Conservation (phyloP, 352 stramenopile genomes). For the Pythium aphanidermatum region DNA sequence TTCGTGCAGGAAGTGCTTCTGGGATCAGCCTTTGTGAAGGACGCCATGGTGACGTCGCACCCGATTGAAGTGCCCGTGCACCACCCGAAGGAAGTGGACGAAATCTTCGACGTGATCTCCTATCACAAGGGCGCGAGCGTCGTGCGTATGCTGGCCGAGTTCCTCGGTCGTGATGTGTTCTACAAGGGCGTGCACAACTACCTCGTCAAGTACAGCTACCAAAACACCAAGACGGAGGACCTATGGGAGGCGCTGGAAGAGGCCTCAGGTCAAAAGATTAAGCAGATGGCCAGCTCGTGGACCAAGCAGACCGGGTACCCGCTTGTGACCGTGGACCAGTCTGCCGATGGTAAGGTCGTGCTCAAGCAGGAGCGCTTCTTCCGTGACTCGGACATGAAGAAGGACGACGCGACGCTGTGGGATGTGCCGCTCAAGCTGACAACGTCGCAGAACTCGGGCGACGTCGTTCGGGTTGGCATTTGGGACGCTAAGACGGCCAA, state of each 20-base stretch:
- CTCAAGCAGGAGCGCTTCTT: conserved; percentile 94
- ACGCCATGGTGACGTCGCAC: conserved; percentile 89
- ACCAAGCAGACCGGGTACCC: conserved; percentile 95
- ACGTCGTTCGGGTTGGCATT: conserved; percentile 56
- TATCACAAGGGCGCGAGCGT: conserved; percentile 91
- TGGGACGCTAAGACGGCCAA: conserved; percentile 48
- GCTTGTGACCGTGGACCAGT: conserved; percentile 75
- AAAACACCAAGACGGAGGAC: conserved; percentile 94
- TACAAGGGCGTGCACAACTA: conserved; percentile 90
- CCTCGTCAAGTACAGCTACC: conserved; percentile 91
- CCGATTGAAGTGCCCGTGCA: conserved; percentile 94
- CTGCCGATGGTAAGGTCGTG: conserved; percentile 53
- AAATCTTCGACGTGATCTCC: conserved; percentile 98
- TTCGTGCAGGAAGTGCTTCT: conserved; percentile 84
- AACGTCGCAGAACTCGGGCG: conserved; percentile 33
- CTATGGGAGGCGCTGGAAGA: conserved; percentile 93
- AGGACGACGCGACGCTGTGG: conserved; percentile 70
- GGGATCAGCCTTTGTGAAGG: conserved; percentile 85
- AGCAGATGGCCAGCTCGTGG: conserved; percentile 91
- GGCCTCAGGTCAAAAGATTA: conserved; percentile 85
- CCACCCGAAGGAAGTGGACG: conserved; percentile 91
- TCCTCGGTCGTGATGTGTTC: conserved; percentile 58
- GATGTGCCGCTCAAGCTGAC: conserved; percentile 80
- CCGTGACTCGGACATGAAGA: conserved; percentile 68
- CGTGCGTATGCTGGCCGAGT: conserved; percentile 72